phyloP scores from a whole-genome alignment of 2,329 filamentous ascomycete species.

The Polychaeton citri region DNA sequence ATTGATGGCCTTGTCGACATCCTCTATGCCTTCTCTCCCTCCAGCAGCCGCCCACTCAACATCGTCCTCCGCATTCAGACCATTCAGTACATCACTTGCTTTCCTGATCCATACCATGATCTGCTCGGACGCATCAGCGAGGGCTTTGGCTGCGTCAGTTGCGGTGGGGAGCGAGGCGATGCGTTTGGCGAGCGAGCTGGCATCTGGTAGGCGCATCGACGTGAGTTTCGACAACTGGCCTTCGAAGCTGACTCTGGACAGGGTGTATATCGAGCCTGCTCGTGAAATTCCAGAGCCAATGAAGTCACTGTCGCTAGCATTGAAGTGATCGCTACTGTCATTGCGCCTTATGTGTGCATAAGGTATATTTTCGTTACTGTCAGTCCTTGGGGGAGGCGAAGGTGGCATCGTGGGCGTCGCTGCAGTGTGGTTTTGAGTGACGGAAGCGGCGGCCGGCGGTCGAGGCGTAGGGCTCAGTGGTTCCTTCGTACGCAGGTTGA shows the following conservation, averaged over 20 bases:
- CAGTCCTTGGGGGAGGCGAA: slow-evolving; percentile 16
- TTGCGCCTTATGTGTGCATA: neutral
- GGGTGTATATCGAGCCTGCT: slow-evolving; percentile 80
- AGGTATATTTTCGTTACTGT: neutral
- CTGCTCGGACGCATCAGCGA: slow-evolving; percentile 80
- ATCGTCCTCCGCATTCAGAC: slow-evolving; percentile 88
- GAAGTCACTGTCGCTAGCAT: slow-evolving; percentile 45
- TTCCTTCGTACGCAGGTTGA: slow-evolving; percentile 18
- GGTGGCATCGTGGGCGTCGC: slow-evolving; percentile 29
- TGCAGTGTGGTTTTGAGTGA: slow-evolving; percentile 27
- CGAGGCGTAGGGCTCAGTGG: slow-evolving; percentile 15
- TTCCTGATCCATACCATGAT: slow-evolving; percentile 91
- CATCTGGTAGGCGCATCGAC: slow-evolving; percentile 76
- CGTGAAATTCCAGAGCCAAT: slow-evolving; percentile 50
- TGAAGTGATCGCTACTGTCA: slow-evolving; percentile 47
- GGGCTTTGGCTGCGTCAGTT: slow-evolving; percentile 65
- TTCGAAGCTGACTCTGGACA: slow-evolving; percentile 83
- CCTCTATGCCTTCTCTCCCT: slow-evolving; percentile 64
- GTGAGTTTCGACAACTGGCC: slow-evolving; percentile 88
- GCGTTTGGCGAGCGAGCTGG: slow-evolving; percentile 66
- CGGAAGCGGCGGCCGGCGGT: slow-evolving; percentile 33
- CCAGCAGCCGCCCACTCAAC: slow-evolving; percentile 92
- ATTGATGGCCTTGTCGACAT: slow-evolving; percentile 55
- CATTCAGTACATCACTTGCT: slow-evolving; percentile 74
- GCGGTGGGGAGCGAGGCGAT: slow-evolving; percentile 78